Conservation (phyloP, 2,329 filamentous ascomycete species). For the Botrytis elliptica region DNA sequence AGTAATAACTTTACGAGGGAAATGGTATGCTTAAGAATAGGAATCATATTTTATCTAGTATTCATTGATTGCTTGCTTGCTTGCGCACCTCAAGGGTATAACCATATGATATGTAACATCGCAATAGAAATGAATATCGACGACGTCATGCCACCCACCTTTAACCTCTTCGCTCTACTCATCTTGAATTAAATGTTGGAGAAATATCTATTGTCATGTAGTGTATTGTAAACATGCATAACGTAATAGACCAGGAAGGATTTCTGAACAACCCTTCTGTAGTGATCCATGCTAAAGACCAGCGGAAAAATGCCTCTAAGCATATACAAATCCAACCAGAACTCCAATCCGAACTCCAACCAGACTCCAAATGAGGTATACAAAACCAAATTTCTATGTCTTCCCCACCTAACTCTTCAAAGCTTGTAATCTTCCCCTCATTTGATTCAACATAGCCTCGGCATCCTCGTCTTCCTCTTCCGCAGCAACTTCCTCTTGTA, state of each 20-base stretch:
- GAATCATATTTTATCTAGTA: not conserved
- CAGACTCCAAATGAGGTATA: constrained; percentile 13
- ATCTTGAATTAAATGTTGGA: not conserved
- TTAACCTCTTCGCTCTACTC: not conserved
- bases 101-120: not conserved
- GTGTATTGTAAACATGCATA: not conserved
- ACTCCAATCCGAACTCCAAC: not conserved
- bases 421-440: constrained; percentile 87
- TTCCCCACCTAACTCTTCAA: constrained; percentile 68
- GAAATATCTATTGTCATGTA: not conserved
- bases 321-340: constrained; percentile 3
- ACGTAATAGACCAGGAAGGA: not conserved
- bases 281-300: not conserved
- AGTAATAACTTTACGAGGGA: not conserved
- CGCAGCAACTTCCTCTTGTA: constrained; percentile 52
- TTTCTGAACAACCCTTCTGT: not conserved
- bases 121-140: not conserved
- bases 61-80: not conserved
- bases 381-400: not conserved
- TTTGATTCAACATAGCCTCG: constrained; percentile 88
- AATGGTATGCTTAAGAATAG: not conserved
- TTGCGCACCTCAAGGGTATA: not conserved
- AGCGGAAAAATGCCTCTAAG: not conserved
- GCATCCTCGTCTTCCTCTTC: constrained; percentile 80
- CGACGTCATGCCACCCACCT: not conserved